Percentiles rank a stretch among this genome's conserved stretches.
Evolutionary conservation across 2,329 filamentous ascomycete species (phyloP).

Genomic region (Graphilbum fragrans): DNA sequence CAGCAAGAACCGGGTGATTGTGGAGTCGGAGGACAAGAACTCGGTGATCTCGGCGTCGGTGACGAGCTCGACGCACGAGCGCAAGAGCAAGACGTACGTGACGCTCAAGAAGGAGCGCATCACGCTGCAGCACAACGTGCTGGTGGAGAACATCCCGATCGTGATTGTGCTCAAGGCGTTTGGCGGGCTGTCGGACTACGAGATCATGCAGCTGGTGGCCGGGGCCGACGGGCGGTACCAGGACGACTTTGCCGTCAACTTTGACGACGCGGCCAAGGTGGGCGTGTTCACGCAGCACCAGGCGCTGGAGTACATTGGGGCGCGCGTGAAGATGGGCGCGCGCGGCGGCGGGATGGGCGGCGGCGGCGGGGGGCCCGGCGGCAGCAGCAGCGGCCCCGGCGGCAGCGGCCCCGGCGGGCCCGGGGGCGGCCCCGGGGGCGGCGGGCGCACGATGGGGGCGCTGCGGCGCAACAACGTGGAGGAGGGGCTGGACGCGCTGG

Average conservation of each 20-base stretch:
- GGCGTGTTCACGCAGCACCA: slow-evolving; percentile 89
- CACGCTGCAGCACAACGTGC: slow-evolving; percentile 80
- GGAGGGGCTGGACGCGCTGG: slow-evolving; percentile 84
- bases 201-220: slow-evolving; percentile 84
- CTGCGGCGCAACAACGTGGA: slow-evolving; percentile 70
- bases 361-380: slow-evolving; percentile 1
- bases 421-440: slow-evolving; percentile 9
- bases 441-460: slow-evolving; percentile 12
- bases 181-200: slow-evolving; percentile 86
- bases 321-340: slow-evolving; percentile 76
- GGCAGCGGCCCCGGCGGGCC: slow-evolving; percentile 16
- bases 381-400: neutral
- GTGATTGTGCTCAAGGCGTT: slow-evolving; percentile 88
- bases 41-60: slow-evolving; percentile 90
- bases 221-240: slow-evolving; percentile 82
- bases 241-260: slow-evolving; percentile 90
- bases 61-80: slow-evolving; percentile 92
- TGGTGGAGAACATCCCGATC: slow-evolving; percentile 89
- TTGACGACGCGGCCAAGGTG: slow-evolving; percentile 78
- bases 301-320: slow-evolving; percentile 83
- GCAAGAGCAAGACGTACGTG: slow-evolving; percentile 96
- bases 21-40: slow-evolving; percentile 87
- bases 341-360: slow-evolving; percentile 28
- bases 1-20: slow-evolving; percentile 98
- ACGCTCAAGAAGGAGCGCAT: slow-evolving; percentile 88